phyloP scores from a whole-genome alignment of 306 rosid species.

The Acacia crassicarpa region DNA sequence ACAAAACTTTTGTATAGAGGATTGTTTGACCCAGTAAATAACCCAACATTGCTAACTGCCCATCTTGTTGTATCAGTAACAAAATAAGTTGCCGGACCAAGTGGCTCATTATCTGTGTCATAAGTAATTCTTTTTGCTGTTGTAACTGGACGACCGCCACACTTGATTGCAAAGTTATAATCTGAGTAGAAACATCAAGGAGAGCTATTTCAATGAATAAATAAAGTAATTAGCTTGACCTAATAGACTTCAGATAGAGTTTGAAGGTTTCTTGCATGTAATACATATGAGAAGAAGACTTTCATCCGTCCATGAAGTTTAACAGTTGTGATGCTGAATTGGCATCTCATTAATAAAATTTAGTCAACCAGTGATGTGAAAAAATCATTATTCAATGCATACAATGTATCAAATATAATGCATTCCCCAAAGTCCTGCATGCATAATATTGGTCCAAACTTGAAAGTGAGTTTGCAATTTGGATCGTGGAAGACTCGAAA shows the following conservation, averaged over 20 bases:
- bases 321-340: background rate
- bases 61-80: slow-evolving; percentile 54
- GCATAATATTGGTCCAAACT: background rate
- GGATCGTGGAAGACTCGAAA: background rate
- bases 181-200: slow-evolving; percentile 43
- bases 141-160: slow-evolving; percentile 58
- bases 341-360: too few species aligned
- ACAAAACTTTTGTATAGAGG: slow-evolving; percentile 32
- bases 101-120: slow-evolving; percentile 54
- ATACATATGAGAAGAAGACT: background rate
- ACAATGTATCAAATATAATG: too few species aligned
- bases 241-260: background rate
- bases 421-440: background rate
- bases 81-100: slow-evolving; percentile 74
- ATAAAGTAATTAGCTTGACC: background rate
- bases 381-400: too few species aligned
- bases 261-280: background rate
- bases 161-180: slow-evolving; percentile 62
- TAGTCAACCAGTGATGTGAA: too few species aligned
- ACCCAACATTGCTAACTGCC: slow-evolving; percentile 79
- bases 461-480: background rate
- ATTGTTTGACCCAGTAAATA: slow-evolving; percentile 33
- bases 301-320: background rate
- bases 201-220: background rate
- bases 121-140: slow-evolving; percentile 36